These are phyloP conservation scores for Pseudocercospora cruenta DNA, from an alignment of 2,329 filamentous ascomycete species.

Conservation along the genomic window DNA sequence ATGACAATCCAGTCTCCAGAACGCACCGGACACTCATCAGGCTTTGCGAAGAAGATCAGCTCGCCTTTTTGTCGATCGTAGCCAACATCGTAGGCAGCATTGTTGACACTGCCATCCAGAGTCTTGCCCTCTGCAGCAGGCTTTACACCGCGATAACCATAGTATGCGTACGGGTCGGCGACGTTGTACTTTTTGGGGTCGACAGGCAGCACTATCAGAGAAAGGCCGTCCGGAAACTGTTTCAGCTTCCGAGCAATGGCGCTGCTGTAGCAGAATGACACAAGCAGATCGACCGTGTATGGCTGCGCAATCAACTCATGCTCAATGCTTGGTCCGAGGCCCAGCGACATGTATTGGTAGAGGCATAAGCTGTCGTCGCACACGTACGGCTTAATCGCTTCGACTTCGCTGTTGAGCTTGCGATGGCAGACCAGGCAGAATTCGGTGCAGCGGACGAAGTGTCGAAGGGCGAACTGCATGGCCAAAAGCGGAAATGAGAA, in stretches of 20 bases:
- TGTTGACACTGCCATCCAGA: background rate
- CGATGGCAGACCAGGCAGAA: conserved; percentile 86
- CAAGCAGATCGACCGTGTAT: conserved; percentile 79
- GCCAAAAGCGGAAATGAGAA: conserved; percentile 60
- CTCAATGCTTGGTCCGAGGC: conserved; percentile 82
- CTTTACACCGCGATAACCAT: background rate
- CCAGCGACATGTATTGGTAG: conserved; percentile 86
- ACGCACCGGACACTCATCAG: conserved; percentile 42
- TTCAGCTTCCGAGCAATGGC: conserved; percentile 49
- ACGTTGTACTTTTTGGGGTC: conserved; percentile 23
- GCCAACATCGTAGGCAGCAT: conserved; percentile 30
- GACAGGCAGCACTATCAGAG: conserved; percentile 54
- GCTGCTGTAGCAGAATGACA: conserved; percentile 77
- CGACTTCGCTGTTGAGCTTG: conserved; percentile 65
- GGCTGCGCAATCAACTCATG: conserved; percentile 80
- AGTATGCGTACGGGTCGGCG: background rate
- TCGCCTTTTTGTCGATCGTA: conserved; percentile 45
- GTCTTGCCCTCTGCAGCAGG: background rate
- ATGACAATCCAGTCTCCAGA: conserved; percentile 57
- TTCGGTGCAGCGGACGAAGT: conserved; percentile 78
- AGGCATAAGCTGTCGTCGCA: conserved; percentile 76
- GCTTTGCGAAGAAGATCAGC: conserved; percentile 44
- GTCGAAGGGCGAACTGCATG: conserved; percentile 77
- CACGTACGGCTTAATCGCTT: conserved; percentile 73
- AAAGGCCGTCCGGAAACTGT: conserved; percentile 62